Evolutionary conservation across 140 eudicot species (phyloP), one percentile per base, ranked within the genome.

Genomic region (Senecio squalidus): DNA sequence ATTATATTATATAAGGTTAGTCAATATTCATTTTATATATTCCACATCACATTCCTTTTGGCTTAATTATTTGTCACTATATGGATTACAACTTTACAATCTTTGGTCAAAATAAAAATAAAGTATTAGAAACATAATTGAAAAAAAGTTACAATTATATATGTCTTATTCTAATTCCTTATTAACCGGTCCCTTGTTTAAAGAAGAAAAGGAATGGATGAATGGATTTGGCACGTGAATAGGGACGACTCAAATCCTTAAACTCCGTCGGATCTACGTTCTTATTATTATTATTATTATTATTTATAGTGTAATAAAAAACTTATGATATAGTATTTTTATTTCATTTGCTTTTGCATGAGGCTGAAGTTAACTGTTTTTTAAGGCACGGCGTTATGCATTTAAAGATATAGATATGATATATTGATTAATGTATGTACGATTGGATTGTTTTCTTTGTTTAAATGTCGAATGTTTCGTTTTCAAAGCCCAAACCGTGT

Each of bases 211-310:
- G 22, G 22, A 50, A 60, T n/a, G 47, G 43, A 49, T 27, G 68
- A 18, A 68, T 56, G 28, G 11, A 56, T 26, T 21, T 55, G 72
- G 58, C 76, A 63, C 71, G 76, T 71, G 76, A 55, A 62, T 69
- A 38, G 20, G 33, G 74, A 49, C 31, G 68, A 59, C 68, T 28
- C 44, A 38, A 54, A 63, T 71, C 77, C 77, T 55, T 21, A 71
- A 71, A 71, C 9, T 71, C 77, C 77, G 77, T 64, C 60, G 77
- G 77, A 63, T 71, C 77, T 71, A 71, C 77, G 77, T 67, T 60
- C 60, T 36, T 51, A 63, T 2, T 38, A 34, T 62, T 44, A 43
- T 31, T 46, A 53, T 14, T 16, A 31, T 24, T 9, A 6, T 4
- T n/a, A n/a, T n/a, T n/a, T n/a, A n/a, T n/a, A n/a, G 5, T 44